Percentiles rank a stretch among this genome's conserved stretches.
phyloP scores from a whole-genome alignment of 352 stramenopile species.

The Phytophthora crassamura region DNA sequence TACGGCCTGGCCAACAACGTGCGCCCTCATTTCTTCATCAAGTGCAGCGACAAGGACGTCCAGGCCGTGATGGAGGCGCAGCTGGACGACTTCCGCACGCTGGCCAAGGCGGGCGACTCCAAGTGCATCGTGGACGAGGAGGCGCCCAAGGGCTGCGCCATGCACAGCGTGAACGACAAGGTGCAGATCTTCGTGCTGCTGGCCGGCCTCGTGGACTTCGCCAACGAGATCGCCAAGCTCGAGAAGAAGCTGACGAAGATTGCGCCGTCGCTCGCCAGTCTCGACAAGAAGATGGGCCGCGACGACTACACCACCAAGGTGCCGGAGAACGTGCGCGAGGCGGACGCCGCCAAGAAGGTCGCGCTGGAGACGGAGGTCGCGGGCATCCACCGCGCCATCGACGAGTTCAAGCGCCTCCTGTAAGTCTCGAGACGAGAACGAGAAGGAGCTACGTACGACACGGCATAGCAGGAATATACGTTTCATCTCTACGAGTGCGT shows the following conservation, averaged over 20 bases:
- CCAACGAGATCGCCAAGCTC: constrained; percentile 91
- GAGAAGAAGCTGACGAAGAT: constrained; percentile 91
- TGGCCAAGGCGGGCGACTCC: constrained; percentile 93
- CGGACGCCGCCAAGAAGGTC: constrained; percentile 80
- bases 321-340: constrained; percentile 77
- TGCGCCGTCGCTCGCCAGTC: constrained; percentile 66
- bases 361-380: constrained; percentile 85
- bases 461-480: constrained; percentile 32
- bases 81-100: constrained; percentile 95
- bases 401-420: constrained; percentile 79
- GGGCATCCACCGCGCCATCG: constrained; percentile 79
- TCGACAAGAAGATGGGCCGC: constrained; percentile 84
- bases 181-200: constrained; percentile 91
- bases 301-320: constrained; percentile 87
- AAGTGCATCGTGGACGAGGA: constrained; percentile 90
- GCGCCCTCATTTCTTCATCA: constrained; percentile 89
- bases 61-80: constrained; percentile 83
- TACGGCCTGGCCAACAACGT: constrained; percentile 86
- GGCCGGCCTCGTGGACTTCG: constrained; percentile 84
- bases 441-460: constrained; percentile 7
- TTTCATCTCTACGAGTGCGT: constrained; percentile 17
- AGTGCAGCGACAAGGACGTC: constrained; percentile 80
- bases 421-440: constrained; percentile 34
- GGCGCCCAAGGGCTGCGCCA: constrained; percentile 88
- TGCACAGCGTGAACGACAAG: constrained; percentile 95